Base-by-base conservation (phyloP, 1,139 yeast genomes). In the Wickerhamiella infanticola region DNA sequence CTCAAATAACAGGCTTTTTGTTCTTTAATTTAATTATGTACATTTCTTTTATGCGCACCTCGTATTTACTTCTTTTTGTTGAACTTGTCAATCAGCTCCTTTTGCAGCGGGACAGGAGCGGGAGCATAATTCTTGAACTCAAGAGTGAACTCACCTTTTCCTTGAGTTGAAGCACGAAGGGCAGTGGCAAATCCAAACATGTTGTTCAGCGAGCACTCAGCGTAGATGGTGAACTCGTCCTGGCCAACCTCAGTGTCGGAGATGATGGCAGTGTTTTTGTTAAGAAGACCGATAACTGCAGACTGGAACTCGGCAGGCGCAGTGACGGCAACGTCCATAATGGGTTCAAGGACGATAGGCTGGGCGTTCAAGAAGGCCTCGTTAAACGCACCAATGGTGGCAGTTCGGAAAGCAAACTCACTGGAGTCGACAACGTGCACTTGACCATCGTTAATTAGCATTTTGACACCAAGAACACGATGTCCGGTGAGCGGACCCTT, bases 231-330 rank as follows among this genome's bases (percentile, higher is more conserved):
- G 67, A 93, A 90, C 63, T 93, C 99, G 56, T 93, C 98, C 47
- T 81, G 79, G 35, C 90, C 93, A 61, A 88, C 85, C 57, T 84
- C 95, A 24, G 97, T 88, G 58, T 90, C 97, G 61, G 79, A 77
- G 58, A 93, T 90, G 65, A 88, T 76, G 48, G 97, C 98, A 56
- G 85, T 84, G 54, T 86, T 72, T 67, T 90, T 90, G 70, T 90
- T 93, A 61, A 93, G 70, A 56, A 90, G 73, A 37, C 95, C 95
- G 59, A 90, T 90, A 49, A 86, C 88, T 50, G 77, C 70, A 56
- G 96, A 94, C 72, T 93, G 98, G 75, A 88, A 88, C 65, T 93
- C 99, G 57, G 78, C 77, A 50, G 98, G 98, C 3, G 98, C 95
- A 45, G 93, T 83, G 44, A 90, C 81, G 50, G 86, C 79, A 39